A percentile compares a stretch with the other conserved stretches of the same genome.
Conservation (phyloP, 805 yeast genomes). For the Myxozyma melibiosi region DNA sequence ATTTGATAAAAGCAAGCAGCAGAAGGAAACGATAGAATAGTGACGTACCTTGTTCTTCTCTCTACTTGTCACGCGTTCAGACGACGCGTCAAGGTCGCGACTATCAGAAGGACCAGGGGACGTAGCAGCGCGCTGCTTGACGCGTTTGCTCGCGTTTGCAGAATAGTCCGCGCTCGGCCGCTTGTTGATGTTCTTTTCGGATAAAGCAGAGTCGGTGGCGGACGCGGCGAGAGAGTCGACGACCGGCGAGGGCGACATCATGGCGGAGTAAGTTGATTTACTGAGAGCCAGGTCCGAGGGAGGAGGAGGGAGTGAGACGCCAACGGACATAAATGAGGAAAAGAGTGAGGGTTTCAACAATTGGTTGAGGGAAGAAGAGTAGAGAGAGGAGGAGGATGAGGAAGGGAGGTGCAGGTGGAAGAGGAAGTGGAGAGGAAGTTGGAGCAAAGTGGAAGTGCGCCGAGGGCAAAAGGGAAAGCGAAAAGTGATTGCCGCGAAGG, state of each 20-base stretch:
- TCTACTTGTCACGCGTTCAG: conserved; percentile 1
- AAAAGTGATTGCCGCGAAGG: neutral
- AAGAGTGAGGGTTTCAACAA: neutral
- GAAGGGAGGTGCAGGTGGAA: neutral
- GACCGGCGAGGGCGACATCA: neutral
- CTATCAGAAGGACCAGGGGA: neutral
- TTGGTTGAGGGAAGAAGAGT: neutral
- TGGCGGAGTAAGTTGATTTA: neutral
- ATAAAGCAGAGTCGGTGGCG: neutral
- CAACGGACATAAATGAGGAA: conserved; percentile 9
- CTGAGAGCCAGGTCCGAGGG: conserved; percentile 3
- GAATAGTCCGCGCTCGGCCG: neutral
- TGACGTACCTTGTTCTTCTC: neutral
- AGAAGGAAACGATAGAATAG: neutral
- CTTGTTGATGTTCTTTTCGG: neutral
- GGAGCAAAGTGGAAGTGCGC: neutral
- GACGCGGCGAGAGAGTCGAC: neutral
- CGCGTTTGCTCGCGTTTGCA: conserved; percentile 5
- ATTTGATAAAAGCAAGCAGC: too few species aligned
- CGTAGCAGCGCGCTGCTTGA: conserved; percentile 2
- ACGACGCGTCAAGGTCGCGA: conserved; percentile 11
- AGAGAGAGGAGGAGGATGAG: neutral
- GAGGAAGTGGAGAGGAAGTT: neutral
- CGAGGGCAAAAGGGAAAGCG: neutral
- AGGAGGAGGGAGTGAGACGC: conserved; percentile 2